Percentiles rank a stretch among this genome's conserved stretches.
These are phyloP conservation scores for Ophiostoma fasciatum DNA, from an alignment of 2,329 filamentous ascomycete species.

Conservation along the genomic window DNA sequence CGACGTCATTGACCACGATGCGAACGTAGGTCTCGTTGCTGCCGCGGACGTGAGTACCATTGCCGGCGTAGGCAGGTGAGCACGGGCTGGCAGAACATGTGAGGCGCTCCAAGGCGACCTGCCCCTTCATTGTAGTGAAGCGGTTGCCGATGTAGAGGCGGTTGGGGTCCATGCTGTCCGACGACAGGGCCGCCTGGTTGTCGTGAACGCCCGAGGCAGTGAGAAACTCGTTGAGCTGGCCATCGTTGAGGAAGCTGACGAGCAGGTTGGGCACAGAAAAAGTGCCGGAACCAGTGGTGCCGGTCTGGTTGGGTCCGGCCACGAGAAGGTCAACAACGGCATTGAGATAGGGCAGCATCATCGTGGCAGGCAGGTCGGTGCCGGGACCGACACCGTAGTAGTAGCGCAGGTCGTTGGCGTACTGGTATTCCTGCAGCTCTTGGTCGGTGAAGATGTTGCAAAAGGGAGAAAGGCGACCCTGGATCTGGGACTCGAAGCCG, in stretches of 20 bases:
- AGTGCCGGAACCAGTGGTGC: slow-evolving; percentile 29
- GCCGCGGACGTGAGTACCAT: too few species aligned
- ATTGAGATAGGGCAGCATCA: slow-evolving; percentile 48
- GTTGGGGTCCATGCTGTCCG: slow-evolving; percentile 28
- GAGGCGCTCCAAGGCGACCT: slow-evolving; percentile 48
- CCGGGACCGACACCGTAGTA: slow-evolving; percentile 50
- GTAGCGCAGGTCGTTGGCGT: slow-evolving; percentile 53
- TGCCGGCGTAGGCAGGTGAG: too few species aligned
- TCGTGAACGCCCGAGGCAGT: slow-evolving; percentile 48
- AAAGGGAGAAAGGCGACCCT: slow-evolving; percentile 43
- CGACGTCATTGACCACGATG: slow-evolving; percentile 45
- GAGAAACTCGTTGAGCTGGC: slow-evolving; percentile 47
- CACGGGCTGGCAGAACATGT: slow-evolving; percentile 28
- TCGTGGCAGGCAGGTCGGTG: slow-evolving; percentile 34
- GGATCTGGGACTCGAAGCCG: slow-evolving; percentile 56
- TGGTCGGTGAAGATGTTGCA: slow-evolving; percentile 46
- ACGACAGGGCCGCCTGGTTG: slow-evolving; percentile 32
- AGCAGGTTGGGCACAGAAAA: slow-evolving; percentile 42
- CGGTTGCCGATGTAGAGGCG: slow-evolving; percentile 40
- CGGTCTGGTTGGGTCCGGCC: slow-evolving; percentile 33
- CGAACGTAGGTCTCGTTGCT: slow-evolving; percentile 31
- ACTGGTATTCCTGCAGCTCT: slow-evolving; percentile 50
- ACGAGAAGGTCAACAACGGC: slow-evolving; percentile 36
- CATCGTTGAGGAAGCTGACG: slow-evolving; percentile 49
- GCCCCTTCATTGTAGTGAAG: slow-evolving; percentile 49